Evolutionary conservation across 2,329 filamentous ascomycete species (phyloP).

Genomic region (Claviceps paspali): DNA sequence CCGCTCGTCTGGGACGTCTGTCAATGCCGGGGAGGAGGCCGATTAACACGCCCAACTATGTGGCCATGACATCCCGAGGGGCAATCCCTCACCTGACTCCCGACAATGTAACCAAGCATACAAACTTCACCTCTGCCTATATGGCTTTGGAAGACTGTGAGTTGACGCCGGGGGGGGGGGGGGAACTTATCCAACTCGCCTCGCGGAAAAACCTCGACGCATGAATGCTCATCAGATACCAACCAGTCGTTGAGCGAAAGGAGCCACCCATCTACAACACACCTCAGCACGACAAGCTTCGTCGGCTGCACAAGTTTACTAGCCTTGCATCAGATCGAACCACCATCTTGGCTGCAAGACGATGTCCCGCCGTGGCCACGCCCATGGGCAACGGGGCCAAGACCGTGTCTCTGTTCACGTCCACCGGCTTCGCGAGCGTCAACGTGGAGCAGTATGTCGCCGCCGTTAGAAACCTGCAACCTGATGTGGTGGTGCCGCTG

Average conservation of each 20-base stretch:
- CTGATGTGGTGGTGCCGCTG: slow-evolving; percentile 67
- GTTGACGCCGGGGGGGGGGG: too few species aligned
- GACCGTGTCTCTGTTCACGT: slow-evolving; percentile 66
- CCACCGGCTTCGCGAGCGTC: slow-evolving; percentile 67
- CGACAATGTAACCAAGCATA: slow-evolving; percentile 57
- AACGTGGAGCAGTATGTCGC: slow-evolving; percentile 53
- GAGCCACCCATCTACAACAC: slow-evolving; percentile 34
- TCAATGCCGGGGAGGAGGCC: slow-evolving; percentile 42
- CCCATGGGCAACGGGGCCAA: slow-evolving; percentile 57
- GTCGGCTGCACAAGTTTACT: slow-evolving; percentile 61
- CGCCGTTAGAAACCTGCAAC: slow-evolving; percentile 47
- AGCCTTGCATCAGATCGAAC: slow-evolving; percentile 49
- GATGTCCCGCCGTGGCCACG: slow-evolving; percentile 58
- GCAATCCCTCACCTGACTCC: slow-evolving; percentile 77
- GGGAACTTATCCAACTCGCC: too few species aligned
- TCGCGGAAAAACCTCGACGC: too few species aligned
- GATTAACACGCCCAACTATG: slow-evolving; percentile 72
- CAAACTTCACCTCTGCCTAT: slow-evolving; percentile 55
- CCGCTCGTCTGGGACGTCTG: slow-evolving; percentile 54
- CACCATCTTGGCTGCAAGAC: slow-evolving; percentile 61
- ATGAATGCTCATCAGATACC: background rate
- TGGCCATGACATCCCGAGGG: slow-evolving; percentile 70
- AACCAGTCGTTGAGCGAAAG: slow-evolving; percentile 38
- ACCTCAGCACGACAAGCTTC: slow-evolving; percentile 20
- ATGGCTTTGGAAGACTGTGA: slow-evolving; percentile 86